These are phyloP conservation scores for Brassica hybrid DNA, from an alignment of 441 rosid species.

Conservation along the genomic window DNA sequence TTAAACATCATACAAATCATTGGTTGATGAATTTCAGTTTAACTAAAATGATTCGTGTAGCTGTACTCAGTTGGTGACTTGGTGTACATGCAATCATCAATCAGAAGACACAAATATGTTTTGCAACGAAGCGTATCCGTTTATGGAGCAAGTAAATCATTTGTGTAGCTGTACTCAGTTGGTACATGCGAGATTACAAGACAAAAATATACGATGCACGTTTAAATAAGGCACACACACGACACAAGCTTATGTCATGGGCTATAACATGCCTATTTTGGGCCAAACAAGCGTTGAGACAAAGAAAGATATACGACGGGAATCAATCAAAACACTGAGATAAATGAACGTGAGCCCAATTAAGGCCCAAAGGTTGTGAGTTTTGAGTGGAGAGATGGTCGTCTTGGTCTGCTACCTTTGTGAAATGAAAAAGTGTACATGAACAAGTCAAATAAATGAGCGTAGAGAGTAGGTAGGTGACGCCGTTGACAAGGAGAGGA, in stretches of 20 bases:
- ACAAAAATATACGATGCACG: neutral
- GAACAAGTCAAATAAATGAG: constrained; percentile 29
- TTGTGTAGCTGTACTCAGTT: neutral
- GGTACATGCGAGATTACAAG: constrained; percentile 11
- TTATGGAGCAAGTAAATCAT: neutral
- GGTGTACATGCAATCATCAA: constrained; percentile 20
- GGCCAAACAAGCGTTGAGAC: neutral
- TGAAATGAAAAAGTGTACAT: neutral
- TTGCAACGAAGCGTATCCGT: constrained; percentile 27
- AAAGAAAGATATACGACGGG: too few relatives aligned
- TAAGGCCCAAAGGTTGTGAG: neutral
- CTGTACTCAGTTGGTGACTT: constrained; percentile 33
- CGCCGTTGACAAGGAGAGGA: constrained; percentile 32
- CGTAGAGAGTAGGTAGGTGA: constrained; percentile 29
- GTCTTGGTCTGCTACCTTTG: neutral
- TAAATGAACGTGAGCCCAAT: neutral
- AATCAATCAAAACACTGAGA: neutral
- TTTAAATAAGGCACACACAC: neutral
- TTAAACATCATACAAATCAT: constrained; percentile 5
- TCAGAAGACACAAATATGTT: neutral
- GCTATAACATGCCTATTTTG: neutral
- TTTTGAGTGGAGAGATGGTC: neutral
- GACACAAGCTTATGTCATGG: neutral
- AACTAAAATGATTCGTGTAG: neutral
- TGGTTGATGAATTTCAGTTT: neutral